Percentiles rank a stretch among this genome's conserved stretches.
phyloP scores from a whole-genome alignment of 345 rosid genomes.

The Aurinia saxatilis region DNA sequence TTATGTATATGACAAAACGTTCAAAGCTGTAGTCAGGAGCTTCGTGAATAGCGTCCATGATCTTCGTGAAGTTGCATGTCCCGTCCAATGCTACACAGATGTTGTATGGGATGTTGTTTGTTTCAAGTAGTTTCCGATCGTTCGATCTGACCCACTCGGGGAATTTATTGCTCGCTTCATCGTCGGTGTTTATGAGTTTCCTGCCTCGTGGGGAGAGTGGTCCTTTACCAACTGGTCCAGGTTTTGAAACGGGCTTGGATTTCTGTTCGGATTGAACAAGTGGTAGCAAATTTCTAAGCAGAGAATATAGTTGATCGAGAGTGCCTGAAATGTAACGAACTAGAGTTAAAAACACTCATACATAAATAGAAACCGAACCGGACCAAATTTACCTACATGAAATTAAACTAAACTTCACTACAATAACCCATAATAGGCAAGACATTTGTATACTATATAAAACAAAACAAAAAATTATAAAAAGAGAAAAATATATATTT shows the following conservation, averaged over 20 bases:
- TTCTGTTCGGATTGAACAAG: constrained; percentile 36
- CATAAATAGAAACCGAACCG: background rate
- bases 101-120: constrained; percentile 27
- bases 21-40: constrained; percentile 60
- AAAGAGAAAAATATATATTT: too few relatives aligned
- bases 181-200: constrained; percentile 1
- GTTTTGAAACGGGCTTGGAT: constrained; percentile 14
- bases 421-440: too few relatives aligned
- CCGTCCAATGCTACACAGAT: constrained; percentile 77
- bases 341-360: background rate
- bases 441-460: background rate
- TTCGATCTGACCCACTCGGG: constrained; percentile 54
- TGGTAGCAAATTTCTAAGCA: constrained; percentile 46
- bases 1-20: constrained; percentile 51
- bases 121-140: constrained; percentile 45
- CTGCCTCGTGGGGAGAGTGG: constrained; percentile 25
- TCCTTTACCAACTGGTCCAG: constrained; percentile 16
- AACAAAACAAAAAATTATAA: too few relatives aligned
- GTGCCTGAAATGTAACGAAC: constrained; percentile 24
- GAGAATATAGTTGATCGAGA: constrained; percentile 51
- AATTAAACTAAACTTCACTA: too few relatives aligned
- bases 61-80: constrained; percentile 54
- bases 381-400: background rate
- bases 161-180: constrained; percentile 16
- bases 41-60: constrained; percentile 54